Percentiles rank a stretch among this genome's conserved stretches.
Conservation (phyloP, 305 asterid genomes). For the Andrographis paniculata region DNA sequence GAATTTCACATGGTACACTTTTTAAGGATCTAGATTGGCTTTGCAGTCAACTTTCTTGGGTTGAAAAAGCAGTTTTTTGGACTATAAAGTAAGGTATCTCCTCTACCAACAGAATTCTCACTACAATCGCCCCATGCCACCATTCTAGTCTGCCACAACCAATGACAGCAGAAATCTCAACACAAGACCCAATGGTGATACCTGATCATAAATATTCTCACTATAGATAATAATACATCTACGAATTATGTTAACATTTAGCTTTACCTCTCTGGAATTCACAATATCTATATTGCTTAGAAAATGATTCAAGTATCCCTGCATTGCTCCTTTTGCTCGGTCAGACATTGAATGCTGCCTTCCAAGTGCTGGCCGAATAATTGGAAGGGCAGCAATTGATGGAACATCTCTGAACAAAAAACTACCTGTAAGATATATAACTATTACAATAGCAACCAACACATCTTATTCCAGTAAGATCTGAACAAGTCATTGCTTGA, state of each 20-base stretch:
- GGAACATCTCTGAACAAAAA: conserved; percentile 97
- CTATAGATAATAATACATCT: conserved; percentile 11
- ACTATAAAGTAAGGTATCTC: too few relatives aligned
- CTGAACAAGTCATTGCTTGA: conserved; percentile 25
- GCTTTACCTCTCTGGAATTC: conserved; percentile 78
- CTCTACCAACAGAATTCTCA: too few relatives aligned
- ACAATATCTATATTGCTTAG: conserved; percentile 85
- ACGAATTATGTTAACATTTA: not conserved
- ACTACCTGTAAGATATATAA: conserved; percentile 71
- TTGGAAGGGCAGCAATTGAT: conserved; percentile 88
- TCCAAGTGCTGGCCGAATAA: conserved; percentile 85
- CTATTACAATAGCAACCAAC: conserved; percentile 54
- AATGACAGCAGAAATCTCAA: conserved; percentile 2
- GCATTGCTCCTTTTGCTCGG: conserved; percentile 88
- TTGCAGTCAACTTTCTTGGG: not conserved
- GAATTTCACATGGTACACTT: not conserved
- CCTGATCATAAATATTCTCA: conserved; percentile 13
- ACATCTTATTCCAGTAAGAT: conserved; percentile 24
- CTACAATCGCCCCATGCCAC: too few relatives aligned
- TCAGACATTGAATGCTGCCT: conserved; percentile 89
- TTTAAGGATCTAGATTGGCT: not conserved
- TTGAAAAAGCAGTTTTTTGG: not conserved
- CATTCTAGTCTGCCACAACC: conserved; percentile 6
- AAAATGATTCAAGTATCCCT: conserved; percentile 93
- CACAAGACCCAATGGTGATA: conserved; percentile 11